Conservation (phyloP, 257 asterid species). For the Anisodus tanguticus region DNA sequence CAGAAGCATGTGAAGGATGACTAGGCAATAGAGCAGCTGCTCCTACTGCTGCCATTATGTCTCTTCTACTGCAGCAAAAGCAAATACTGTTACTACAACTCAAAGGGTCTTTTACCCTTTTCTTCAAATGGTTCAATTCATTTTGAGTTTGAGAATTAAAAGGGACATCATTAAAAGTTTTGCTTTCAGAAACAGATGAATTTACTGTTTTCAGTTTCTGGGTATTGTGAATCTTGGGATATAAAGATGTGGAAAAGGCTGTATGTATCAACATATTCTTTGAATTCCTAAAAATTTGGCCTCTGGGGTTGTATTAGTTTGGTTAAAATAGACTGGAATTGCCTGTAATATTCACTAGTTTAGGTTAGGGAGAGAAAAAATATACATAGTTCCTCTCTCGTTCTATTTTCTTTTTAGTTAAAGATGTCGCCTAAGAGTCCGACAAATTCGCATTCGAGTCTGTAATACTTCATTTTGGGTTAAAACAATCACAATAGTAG, state of each 20-base stretch:
- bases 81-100: conserved; percentile 41
- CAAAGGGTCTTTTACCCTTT: not conserved
- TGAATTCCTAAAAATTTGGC: not conserved
- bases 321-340: conserved; percentile 15
- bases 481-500: too few relatives aligned
- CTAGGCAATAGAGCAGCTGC: conserved; percentile 47
- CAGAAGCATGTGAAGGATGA: conserved; percentile 53
- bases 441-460: too few relatives aligned
- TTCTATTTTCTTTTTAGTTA: not conserved
- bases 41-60: conserved; percentile 54
- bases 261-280: conserved; percentile 23
- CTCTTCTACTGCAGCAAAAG: conserved; percentile 61
- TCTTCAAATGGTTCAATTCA: conserved; percentile 21
- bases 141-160: conserved; percentile 27
- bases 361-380: not conserved
- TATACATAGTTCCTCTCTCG: not conserved
- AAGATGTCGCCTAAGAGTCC: too few relatives aligned
- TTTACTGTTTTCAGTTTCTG: conserved; percentile 13
- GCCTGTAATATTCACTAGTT: not conserved
- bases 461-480: too few relatives aligned
- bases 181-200: conserved; percentile 11
- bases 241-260: not conserved
- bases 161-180: conserved; percentile 31
- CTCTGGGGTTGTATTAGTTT: not conserved
- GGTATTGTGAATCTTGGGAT: conserved; percentile 26